Evolutionary conservation across 2,329 filamentous ascomycete species (phyloP).

Genomic region (Ilyonectria mors-panacis): DNA sequence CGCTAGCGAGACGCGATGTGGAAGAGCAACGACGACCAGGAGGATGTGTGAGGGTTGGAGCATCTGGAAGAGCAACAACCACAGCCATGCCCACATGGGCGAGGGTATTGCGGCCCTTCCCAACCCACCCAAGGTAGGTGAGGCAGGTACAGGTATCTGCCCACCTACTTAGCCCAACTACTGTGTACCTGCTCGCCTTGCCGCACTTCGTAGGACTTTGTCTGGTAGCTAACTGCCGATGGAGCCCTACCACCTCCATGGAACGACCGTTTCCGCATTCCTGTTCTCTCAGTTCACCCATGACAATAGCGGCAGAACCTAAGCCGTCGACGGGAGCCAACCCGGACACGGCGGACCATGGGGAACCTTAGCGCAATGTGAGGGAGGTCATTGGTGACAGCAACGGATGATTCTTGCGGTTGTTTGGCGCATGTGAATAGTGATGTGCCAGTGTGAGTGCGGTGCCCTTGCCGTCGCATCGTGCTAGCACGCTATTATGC

Average conservation of each 20-base stretch:
- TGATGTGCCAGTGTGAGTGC: background rate
- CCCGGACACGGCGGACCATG: background rate
- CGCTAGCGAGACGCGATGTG: conserved; percentile 18
- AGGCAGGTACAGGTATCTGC: background rate
- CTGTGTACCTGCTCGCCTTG: too few species aligned
- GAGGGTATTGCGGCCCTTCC: background rate
- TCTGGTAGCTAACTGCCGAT: conserved; percentile 9
- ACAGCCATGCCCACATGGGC: background rate
- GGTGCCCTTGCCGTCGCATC: background rate
- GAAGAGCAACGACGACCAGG: background rate
- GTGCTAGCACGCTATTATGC: background rate
- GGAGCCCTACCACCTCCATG: conserved; percentile 3
- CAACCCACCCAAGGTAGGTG: background rate
- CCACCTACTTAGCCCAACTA: background rate
- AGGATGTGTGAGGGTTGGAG: conserved; percentile 4
- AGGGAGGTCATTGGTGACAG: conserved; percentile 11
- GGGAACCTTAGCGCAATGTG: background rate
- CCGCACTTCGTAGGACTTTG: background rate
- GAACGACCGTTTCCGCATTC: conserved; percentile 18
- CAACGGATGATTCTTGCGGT: background rate
- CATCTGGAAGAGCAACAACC: background rate
- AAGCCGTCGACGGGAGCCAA: conserved; percentile 5
- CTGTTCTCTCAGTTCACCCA: background rate
- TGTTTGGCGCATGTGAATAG: background rate
- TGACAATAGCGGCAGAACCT: conserved; percentile 16